phyloP scores from a whole-genome alignment of 2,329 filamentous ascomycete species.

The Canariomyces notabilis region DNA sequence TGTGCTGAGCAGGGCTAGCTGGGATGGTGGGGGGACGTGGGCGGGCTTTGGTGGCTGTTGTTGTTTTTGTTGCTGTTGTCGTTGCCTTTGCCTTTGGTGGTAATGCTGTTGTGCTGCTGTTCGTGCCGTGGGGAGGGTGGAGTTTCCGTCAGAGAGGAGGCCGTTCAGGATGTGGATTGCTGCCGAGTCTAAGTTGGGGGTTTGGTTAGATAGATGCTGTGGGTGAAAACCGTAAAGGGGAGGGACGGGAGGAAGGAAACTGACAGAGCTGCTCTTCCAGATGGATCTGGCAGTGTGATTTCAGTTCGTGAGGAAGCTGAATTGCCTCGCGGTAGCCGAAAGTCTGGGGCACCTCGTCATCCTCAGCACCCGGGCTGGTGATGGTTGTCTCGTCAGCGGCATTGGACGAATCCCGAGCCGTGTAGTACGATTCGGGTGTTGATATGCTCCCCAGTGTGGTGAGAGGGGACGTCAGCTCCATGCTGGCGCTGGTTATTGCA shows the following conservation, averaged over 20 bases:
- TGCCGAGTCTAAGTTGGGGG: slow-evolving; percentile 40
- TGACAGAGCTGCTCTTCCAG: slow-evolving; percentile 64
- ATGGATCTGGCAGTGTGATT: slow-evolving; percentile 63
- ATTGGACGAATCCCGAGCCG: slow-evolving; percentile 15
- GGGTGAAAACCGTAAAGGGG: not conserved
- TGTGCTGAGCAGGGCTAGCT: slow-evolving; percentile 73
- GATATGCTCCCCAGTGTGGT: slow-evolving; percentile 20
- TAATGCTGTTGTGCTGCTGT: slow-evolving; percentile 7
- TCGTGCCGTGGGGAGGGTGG: slow-evolving; percentile 22
- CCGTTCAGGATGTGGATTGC: slow-evolving; percentile 61
- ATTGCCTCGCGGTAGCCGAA: slow-evolving; percentile 48
- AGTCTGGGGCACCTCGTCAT: not conserved
- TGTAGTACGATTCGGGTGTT: slow-evolving; percentile 22
- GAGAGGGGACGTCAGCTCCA: slow-evolving; percentile 20
- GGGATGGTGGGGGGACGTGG: slow-evolving; percentile 63
- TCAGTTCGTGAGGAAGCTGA: slow-evolving; percentile 57
- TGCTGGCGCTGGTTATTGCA: not conserved
- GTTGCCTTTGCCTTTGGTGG: not conserved
- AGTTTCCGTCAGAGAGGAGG: slow-evolving; percentile 52
- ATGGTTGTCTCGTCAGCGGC: slow-evolving; percentile 16
- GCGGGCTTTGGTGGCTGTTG: slow-evolving; percentile 36
- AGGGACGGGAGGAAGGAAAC: not conserved
- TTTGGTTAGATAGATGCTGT: slow-evolving; percentile 15
- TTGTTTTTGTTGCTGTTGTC: not conserved
- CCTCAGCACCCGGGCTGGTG: slow-evolving; percentile 14